These are phyloP conservation scores for Phytophthora ramorum DNA, from an alignment of 352 stramenopile species.

Conservation along the genomic window DNA sequence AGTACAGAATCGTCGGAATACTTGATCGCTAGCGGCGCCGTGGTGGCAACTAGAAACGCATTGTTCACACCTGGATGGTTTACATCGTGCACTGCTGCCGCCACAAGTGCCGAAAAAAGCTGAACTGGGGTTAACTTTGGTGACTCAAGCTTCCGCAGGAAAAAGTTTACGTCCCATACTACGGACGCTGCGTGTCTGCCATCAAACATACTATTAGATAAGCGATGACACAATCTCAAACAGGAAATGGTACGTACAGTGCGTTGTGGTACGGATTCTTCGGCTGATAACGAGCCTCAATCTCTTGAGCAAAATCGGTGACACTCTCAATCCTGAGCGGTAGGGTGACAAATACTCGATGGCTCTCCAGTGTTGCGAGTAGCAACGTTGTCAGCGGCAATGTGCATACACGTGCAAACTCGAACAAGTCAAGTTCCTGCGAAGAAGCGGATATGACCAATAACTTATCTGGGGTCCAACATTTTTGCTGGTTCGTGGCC, in stretches of 20 bases:
- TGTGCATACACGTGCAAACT: slow-evolving; percentile 48
- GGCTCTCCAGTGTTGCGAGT: slow-evolving; percentile 71
- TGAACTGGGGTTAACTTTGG: slow-evolving; percentile 50
- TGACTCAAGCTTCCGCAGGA: slow-evolving; percentile 57
- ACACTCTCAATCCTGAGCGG: slow-evolving; percentile 60
- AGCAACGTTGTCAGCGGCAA: slow-evolving; percentile 70
- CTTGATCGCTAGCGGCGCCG: slow-evolving; percentile 86
- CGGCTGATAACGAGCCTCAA: slow-evolving; percentile 69
- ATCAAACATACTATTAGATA: slow-evolving; percentile 6
- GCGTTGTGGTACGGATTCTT: slow-evolving; percentile 87
- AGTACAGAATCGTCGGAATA: slow-evolving; percentile 95
- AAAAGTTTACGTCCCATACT: slow-evolving; percentile 77
- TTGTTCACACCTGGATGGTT: slow-evolving; percentile 94
- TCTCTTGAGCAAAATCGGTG: slow-evolving; percentile 66
- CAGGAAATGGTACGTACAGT: slow-evolving; percentile 44
- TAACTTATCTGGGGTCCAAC: slow-evolving; percentile 55
- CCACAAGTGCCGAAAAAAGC: slow-evolving; percentile 84
- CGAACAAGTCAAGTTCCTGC: slow-evolving; percentile 64
- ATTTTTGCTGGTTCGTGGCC: slow-evolving; percentile 6
- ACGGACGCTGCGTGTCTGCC: slow-evolving; percentile 73
- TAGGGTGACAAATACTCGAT: slow-evolving; percentile 64
- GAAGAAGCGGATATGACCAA: slow-evolving; percentile 36
- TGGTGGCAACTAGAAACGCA: slow-evolving; percentile 87
- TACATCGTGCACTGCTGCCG: slow-evolving; percentile 92
- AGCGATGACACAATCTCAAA: background rate